phyloP scores from a whole-genome alignment of 2,329 filamentous ascomycete genomes.

The Geosmithia morbida region DNA sequence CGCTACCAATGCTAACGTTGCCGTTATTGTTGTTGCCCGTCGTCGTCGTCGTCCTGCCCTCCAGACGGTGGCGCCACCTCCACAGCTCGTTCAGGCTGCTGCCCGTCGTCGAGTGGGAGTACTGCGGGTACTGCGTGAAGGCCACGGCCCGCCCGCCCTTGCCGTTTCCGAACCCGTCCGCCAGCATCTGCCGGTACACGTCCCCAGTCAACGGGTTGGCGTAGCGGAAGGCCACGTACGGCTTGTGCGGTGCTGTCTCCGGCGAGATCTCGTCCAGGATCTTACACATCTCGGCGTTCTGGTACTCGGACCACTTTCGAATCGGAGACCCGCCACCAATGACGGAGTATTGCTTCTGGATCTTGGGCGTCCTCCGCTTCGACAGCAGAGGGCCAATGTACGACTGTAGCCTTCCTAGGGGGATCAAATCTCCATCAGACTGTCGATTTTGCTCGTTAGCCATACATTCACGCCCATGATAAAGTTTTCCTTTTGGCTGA shows the following conservation, averaged over 20 bases:
- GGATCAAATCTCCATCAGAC: conserved; percentile 89
- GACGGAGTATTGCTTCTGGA: conserved; percentile 84
- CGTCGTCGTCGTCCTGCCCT: conserved; percentile 42
- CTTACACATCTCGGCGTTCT: conserved; percentile 93
- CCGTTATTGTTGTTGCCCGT: conserved; percentile 22
- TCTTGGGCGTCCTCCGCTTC: conserved; percentile 81
- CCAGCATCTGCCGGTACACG: conserved; percentile 71
- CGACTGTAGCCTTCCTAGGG: conserved; percentile 78
- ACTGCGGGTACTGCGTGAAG: conserved; percentile 97
- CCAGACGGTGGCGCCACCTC: conserved; percentile 86
- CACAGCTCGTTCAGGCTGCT: conserved; percentile 94
- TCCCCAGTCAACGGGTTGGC: conserved; percentile 87
- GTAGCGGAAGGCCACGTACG: conserved; percentile 95
- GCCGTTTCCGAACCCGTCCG: conserved; percentile 81
- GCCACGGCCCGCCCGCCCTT: conserved; percentile 88
- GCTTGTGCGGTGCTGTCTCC: conserved; percentile 89
- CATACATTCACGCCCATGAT: background rate
- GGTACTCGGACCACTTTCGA: conserved; percentile 93
- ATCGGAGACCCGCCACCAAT: conserved; percentile 98
- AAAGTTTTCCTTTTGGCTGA: no score
- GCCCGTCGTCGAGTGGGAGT: conserved; percentile 93
- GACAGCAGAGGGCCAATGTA: conserved; percentile 87
- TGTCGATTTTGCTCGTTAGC: conserved; percentile 17
- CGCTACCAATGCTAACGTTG: conserved; percentile 4
- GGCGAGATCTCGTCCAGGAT: conserved; percentile 82